phyloP scores from a whole-genome alignment of 257 asterid species.

The Phtheirospermum japonicum region DNA sequence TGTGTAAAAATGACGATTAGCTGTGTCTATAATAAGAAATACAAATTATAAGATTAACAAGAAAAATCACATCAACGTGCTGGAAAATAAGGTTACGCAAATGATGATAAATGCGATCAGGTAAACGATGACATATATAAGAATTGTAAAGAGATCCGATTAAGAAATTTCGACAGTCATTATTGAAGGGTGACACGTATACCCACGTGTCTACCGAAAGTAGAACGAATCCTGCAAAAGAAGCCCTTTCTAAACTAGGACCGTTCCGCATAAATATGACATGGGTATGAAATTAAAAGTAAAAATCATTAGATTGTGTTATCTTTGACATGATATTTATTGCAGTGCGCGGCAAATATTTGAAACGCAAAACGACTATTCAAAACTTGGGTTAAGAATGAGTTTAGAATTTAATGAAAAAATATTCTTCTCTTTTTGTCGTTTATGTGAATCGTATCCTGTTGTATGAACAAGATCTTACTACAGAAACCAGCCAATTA shows the following conservation, averaged over 20 bases:
- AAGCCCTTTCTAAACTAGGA: background rate
- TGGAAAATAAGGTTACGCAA: no score
- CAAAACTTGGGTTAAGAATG: background rate
- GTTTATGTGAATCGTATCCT: no score
- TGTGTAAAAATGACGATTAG: background rate
- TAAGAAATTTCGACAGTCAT: background rate
- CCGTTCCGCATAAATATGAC: background rate
- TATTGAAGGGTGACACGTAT: background rate
- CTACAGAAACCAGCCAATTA: background rate
- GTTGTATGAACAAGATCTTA: background rate
- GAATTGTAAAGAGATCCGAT: background rate
- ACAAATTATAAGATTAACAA: background rate
- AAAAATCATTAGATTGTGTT: no score
- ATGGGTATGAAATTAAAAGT: background rate
- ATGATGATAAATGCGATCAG: background rate
- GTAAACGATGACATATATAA: background rate
- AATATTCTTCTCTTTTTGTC: no score
- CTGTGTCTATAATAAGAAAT: background rate
- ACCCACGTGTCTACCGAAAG: background rate
- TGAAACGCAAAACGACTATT: background rate
- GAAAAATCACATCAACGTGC: background rate
- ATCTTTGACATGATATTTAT: no score
- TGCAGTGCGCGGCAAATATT: no score
- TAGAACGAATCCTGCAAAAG: background rate
- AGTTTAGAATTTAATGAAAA: background rate